Evolutionary conservation across 306 rosid genomes (phyloP), one percentile per base, ranked within the genome.

Genomic region (Dalbergia cochinchinensis): DNA sequence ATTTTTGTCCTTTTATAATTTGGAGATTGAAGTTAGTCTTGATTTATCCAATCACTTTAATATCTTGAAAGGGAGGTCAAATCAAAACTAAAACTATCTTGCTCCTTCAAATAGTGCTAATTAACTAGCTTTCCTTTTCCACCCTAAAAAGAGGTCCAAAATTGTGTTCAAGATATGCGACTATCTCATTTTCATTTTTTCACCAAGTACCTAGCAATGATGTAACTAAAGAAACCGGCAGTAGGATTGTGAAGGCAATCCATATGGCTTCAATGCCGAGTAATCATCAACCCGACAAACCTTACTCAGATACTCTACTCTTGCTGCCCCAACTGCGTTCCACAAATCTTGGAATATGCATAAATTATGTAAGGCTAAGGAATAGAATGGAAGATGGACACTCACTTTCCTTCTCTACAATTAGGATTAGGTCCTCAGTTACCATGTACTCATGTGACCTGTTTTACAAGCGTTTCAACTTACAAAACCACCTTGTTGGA

Each of bases 151-250:
- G 19, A 16, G 41, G 41, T 26, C 35, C 8, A 55, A 53, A 37
- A 4, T 35, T 5, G 35, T 16, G 66, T 39, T 1, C 51, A 35
- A 16, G 59, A 58, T 19, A 22, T 18, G 16, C 16, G 8, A n/a
- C 48, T 4, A n/a, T 57, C 34, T 41, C 33, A 22, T 61, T 62
- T 6, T 47, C 18, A 55, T 12, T 53, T 26, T 26, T 26, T 26
- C 31, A 26, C 31, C 31, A 26, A 26, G 31, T 26, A 18, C 9
- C 18, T 59, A 61, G 55, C 42, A 84, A 76, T 76, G 62, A 61
- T 82, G 78, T 12, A 51, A 16, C 33, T 18, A 13, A 77, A 33
- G 53, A 39, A 53, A 51, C 16, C 11, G 31, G 31, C 16, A 35
- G 34, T 66, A 16, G 37, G 59, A 15, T 12, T 58, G 13, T 41